Evolutionary conservation across 2,329 filamentous ascomycete genomes (phyloP).

Genomic region (Fusarium illudens): DNA sequence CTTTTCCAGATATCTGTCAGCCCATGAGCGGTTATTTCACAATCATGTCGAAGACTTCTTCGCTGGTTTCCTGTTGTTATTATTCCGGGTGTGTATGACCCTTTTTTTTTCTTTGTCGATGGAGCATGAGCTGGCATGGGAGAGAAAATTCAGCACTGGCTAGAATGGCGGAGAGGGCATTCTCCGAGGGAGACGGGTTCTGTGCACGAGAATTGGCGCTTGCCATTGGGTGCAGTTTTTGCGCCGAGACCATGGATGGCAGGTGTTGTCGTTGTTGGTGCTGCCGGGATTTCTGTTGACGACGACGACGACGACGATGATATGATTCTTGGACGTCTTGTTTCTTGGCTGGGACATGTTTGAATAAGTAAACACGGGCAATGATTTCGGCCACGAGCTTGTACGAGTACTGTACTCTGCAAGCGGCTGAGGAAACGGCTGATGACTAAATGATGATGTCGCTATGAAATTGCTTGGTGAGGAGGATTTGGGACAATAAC

Average conservation of each 20-base stretch:
- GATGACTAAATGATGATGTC: conserved; percentile 46
- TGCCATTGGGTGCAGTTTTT: conserved; percentile 28
- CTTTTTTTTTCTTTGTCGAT: conserved; percentile 27
- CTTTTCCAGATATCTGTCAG: conserved; percentile 36
- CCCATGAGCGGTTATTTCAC: conserved; percentile 33
- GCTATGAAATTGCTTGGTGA: conserved; percentile 38
- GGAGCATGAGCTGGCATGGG: conserved; percentile 34
- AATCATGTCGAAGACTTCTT: conserved; percentile 39
- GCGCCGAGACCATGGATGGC: conserved; percentile 17
- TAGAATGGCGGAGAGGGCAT: conserved; percentile 38
- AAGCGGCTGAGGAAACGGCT: conserved; percentile 41
- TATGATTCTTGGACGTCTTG: conserved; percentile 34
- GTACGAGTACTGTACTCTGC: conserved; percentile 41
- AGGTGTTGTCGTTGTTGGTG: conserved; percentile 17
- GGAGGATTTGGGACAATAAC: conserved; percentile 16
- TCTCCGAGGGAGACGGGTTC: conserved; percentile 19
- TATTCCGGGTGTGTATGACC: conserved; percentile 6
- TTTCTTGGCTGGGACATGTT: conserved; percentile 40
- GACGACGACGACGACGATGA: conserved; percentile 25
- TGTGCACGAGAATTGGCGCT: conserved; percentile 32
- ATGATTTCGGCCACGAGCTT: conserved; percentile 34
- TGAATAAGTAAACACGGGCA: conserved; percentile 40
- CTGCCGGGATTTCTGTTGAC: conserved; percentile 22
- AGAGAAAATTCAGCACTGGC: conserved; percentile 39
- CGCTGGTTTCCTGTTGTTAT: conserved; percentile 23